Evolutionary conservation across 139 green algal genomes (phyloP).

Genomic region (Chlamydomonas sp.): DNA sequence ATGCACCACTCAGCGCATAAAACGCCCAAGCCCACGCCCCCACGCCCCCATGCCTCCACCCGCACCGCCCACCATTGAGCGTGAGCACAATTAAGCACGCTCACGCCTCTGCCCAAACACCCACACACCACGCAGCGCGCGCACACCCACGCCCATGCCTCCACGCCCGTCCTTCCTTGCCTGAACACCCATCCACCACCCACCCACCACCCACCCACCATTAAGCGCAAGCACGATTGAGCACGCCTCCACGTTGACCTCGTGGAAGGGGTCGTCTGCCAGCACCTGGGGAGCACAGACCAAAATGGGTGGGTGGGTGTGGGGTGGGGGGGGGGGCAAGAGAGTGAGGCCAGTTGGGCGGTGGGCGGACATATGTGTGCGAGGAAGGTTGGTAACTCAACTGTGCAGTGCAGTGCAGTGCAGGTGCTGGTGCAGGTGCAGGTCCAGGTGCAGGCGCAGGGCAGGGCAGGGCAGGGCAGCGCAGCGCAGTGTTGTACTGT

Average conservation of each 20-base stretch:
- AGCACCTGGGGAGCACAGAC: too few relatives aligned
- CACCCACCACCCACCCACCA: slow-evolving; percentile 22
- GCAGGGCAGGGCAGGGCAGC: neutral
- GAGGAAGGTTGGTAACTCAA: neutral
- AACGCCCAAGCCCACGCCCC: neutral
- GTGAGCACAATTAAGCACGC: slow-evolving; percentile 3
- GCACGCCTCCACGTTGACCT: slow-evolving; percentile 43
- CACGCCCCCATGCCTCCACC: too few relatives aligned
- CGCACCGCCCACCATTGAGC: too few relatives aligned
- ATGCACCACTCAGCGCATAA: neutral
- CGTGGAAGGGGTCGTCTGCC: slow-evolving; percentile 42
- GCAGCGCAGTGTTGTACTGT: too few relatives aligned
- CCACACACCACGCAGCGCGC: neutral
- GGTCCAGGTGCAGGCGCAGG: neutral
- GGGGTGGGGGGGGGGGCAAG: neutral
- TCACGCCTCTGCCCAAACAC: neutral
- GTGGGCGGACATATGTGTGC: neutral
- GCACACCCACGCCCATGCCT: neutral
- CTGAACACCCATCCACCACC: neutral
- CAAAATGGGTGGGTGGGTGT: too few relatives aligned
- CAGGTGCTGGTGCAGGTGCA: neutral
- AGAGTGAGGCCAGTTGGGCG: neutral
- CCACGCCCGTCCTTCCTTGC: neutral
- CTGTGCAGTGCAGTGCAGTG: neutral
- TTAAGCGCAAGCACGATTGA: slow-evolving; percentile 24